phyloP scores from a whole-genome alignment of 768 basidiomycete species.

The Termitomyces sp. region DNA sequence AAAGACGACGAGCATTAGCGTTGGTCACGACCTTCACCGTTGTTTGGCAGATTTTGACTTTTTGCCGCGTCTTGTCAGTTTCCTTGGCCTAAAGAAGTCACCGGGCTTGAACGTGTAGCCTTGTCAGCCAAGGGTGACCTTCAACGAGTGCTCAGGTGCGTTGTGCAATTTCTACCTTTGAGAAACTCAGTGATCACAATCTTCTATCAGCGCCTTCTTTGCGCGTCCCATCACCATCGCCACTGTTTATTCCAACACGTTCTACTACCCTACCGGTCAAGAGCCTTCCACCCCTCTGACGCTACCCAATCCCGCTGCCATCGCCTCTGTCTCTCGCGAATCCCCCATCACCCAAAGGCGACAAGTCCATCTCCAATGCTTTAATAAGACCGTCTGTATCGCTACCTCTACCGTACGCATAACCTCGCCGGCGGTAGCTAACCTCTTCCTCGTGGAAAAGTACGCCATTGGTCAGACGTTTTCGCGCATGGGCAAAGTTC shows the following conservation, averaged over 20 bases:
- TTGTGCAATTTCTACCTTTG: not conserved
- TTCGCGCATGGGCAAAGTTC: slow-evolving; percentile 42
- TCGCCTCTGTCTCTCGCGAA: slow-evolving; percentile 38
- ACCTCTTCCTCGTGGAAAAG: slow-evolving; percentile 46
- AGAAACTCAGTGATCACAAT: not conserved
- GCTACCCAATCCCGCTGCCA: slow-evolving; percentile 27
- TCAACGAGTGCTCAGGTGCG: slow-evolving; percentile 61
- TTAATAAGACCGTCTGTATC: slow-evolving; percentile 46
- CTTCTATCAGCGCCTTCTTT: slow-evolving; percentile 52
- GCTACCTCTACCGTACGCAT: slow-evolving; percentile 65
- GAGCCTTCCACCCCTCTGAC: slow-evolving; percentile 22
- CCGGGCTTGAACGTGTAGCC: slow-evolving; percentile 64
- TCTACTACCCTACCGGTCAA: slow-evolving; percentile 22
- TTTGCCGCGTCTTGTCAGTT: slow-evolving; percentile 26
- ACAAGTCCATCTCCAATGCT: slow-evolving; percentile 59
- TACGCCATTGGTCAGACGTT: slow-evolving; percentile 53
- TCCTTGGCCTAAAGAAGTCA: slow-evolving; percentile 45
- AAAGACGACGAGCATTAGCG: slow-evolving; percentile 40
- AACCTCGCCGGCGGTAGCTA: slow-evolving; percentile 49
- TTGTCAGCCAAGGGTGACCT: slow-evolving; percentile 68
- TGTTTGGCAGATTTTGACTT: not conserved
- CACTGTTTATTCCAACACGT: slow-evolving; percentile 50
- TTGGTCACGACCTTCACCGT: slow-evolving; percentile 13
- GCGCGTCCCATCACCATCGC: slow-evolving; percentile 54
- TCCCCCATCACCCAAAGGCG: slow-evolving; percentile 56